Percentiles rank a stretch among this genome's conserved stretches.
Conservation (phyloP, 257 asterid species). For the Rubia yunnanensis region DNA sequence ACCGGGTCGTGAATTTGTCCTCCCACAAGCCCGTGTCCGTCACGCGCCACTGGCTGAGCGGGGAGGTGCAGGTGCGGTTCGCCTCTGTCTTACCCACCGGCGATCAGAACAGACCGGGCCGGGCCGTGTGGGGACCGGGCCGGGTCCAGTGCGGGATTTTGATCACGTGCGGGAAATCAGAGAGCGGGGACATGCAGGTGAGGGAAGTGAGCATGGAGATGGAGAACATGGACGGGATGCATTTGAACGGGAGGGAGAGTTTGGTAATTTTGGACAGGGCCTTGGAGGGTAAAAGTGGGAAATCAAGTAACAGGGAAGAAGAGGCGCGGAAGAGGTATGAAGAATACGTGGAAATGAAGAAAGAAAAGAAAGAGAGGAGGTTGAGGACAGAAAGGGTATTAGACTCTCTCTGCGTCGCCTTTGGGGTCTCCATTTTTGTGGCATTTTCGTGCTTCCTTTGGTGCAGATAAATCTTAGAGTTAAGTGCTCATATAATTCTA, state of each 20-base stretch:
- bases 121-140: slow-evolving; percentile 5
- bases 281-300: slow-evolving; percentile 59
- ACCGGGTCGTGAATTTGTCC: slow-evolving; percentile 54
- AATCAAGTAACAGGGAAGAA: slow-evolving; percentile 28
- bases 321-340: slow-evolving; percentile 37
- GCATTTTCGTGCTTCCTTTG: slow-evolving; percentile 25
- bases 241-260: slow-evolving; percentile 74
- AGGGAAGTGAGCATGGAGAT: slow-evolving; percentile 67
- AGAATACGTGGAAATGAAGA: slow-evolving; percentile 44
- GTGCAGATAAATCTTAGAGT: slow-evolving; percentile 8
- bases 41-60: slow-evolving; percentile 82
- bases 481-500: too few species aligned
- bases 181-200: slow-evolving; percentile 67
- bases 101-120: slow-evolving; percentile 3
- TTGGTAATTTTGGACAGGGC: slow-evolving; percentile 54
- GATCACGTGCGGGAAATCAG: slow-evolving; percentile 60
- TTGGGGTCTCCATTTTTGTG: slow-evolving; percentile 47
- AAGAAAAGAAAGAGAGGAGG: slow-evolving; percentile 47
- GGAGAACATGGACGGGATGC: slow-evolving; percentile 77
- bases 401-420: slow-evolving; percentile 46
- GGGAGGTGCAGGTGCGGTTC: slow-evolving; percentile 59
- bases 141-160: slow-evolving; percentile 49
- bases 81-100: slow-evolving; percentile 35
- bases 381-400: slow-evolving; percentile 51
- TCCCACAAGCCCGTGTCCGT: slow-evolving; percentile 53